Conservation (phyloP, 1,284 basidiomycete species). For the Tetrapyrgos nigripes region DNA sequence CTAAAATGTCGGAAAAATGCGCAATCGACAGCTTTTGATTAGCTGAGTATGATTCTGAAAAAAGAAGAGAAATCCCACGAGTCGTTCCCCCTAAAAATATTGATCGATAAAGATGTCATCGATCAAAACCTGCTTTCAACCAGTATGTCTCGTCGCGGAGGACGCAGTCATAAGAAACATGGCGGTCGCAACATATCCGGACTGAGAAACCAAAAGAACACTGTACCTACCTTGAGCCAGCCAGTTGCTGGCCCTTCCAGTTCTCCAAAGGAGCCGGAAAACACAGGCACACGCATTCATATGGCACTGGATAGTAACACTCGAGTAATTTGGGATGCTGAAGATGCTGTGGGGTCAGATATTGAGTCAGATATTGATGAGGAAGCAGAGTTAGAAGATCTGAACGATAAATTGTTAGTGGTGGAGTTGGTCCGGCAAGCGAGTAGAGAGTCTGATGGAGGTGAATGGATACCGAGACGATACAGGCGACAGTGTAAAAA, state of each 20-base stretch:
- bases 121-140: background rate
- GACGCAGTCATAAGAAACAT: background rate
- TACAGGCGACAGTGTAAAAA: too few relatives aligned
- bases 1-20: too few relatives aligned
- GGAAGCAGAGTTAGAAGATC: too few relatives aligned
- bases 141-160: background rate
- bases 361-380: too few relatives aligned
- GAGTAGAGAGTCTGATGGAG: too few relatives aligned
- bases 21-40: conserved; percentile 7
- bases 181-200: background rate
- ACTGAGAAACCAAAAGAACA: background rate
- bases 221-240: background rate
- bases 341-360: too few relatives aligned
- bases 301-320: too few relatives aligned
- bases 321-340: too few relatives aligned
- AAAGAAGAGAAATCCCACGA: background rate
- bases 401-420: too few relatives aligned
- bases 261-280: background rate
- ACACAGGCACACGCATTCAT: too few relatives aligned
- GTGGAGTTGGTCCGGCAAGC: too few relatives aligned
- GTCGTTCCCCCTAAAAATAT: background rate
- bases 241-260: background rate
- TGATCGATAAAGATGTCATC: background rate
- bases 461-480: too few relatives aligned
- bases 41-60: conserved; percentile 11